These are phyloP conservation scores for Fusarium tupiense DNA, from an alignment of 2,329 filamentous ascomycete genomes.

Conservation along the genomic window DNA sequence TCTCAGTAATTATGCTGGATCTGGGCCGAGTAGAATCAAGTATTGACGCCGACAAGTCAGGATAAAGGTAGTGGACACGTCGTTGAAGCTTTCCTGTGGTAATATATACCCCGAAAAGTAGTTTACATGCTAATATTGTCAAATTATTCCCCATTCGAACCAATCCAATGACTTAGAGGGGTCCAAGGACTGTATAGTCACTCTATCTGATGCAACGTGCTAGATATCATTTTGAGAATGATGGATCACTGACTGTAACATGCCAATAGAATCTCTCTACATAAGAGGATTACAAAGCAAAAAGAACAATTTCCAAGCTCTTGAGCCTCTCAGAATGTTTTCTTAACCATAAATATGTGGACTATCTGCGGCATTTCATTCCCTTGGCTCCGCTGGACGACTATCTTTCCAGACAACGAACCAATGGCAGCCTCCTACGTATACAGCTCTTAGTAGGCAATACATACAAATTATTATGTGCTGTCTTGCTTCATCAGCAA, in stretches of 20 bases:
- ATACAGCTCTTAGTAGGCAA: background rate
- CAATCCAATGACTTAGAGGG: background rate
- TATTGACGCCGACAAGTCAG: background rate
- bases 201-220: background rate
- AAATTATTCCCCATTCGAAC: background rate
- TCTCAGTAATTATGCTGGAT: background rate
- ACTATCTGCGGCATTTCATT: background rate
- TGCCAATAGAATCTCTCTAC: background rate
- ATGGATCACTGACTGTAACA: background rate
- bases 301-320: background rate
- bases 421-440: background rate
- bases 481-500: background rate
- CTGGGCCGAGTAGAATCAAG: fast-evolving
- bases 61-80: background rate
- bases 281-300: background rate
- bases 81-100: background rate
- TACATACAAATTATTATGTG: background rate
- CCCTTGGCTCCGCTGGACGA: too few species aligned
- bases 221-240: background rate
- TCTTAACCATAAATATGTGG: fast-evolving
- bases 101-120: background rate
- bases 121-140: background rate
- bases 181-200: too few species aligned
- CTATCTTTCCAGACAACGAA: background rate
- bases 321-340: background rate